Percentiles rank a stretch among this genome's conserved stretches.
These are phyloP conservation scores for Beta macrorhiza DNA, from an alignment of 179 eudicot species.

Conservation along the genomic window DNA sequence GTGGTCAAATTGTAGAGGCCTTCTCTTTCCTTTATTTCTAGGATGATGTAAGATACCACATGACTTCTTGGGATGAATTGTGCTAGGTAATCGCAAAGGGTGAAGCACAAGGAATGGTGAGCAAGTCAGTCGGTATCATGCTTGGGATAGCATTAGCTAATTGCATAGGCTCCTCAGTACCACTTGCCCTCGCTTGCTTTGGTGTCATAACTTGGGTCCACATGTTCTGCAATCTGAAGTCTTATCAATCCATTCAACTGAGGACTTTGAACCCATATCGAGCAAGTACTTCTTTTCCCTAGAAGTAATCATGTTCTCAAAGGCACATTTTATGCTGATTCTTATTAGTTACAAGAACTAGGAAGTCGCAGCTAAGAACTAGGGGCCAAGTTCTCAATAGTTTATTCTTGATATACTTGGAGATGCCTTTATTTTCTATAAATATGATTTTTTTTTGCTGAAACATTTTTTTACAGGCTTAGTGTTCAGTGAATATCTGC, in stretches of 20 bases:
- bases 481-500: slow-evolving; percentile 90
- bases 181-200: slow-evolving; percentile 85
- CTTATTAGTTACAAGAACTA: slow-evolving; percentile 12
- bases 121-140: slow-evolving; percentile 90
- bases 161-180: slow-evolving; percentile 67
- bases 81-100: slow-evolving; percentile 96
- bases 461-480: slow-evolving; percentile 53
- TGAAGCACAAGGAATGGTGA: slow-evolving; percentile 99
- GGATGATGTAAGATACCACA: background rate
- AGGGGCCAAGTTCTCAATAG: background rate
- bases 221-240: slow-evolving; percentile 98
- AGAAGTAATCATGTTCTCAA: background rate
- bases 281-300: slow-evolving; percentile 69
- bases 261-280: slow-evolving; percentile 98
- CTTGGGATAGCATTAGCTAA: slow-evolving; percentile 94
- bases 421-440: background rate
- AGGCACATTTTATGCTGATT: slow-evolving; percentile 2
- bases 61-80: slow-evolving; percentile 23
- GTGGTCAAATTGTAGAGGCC: background rate
- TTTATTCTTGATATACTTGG: slow-evolving; percentile 5
- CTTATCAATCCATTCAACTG: slow-evolving; percentile 90
- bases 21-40: background rate
- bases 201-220: slow-evolving; percentile 82
- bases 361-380: background rate
- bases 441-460: slow-evolving; percentile 1